These are phyloP conservation scores for Mycena latifolia DNA, from an alignment of 768 basidiomycete species.

Conservation along the genomic window DNA sequence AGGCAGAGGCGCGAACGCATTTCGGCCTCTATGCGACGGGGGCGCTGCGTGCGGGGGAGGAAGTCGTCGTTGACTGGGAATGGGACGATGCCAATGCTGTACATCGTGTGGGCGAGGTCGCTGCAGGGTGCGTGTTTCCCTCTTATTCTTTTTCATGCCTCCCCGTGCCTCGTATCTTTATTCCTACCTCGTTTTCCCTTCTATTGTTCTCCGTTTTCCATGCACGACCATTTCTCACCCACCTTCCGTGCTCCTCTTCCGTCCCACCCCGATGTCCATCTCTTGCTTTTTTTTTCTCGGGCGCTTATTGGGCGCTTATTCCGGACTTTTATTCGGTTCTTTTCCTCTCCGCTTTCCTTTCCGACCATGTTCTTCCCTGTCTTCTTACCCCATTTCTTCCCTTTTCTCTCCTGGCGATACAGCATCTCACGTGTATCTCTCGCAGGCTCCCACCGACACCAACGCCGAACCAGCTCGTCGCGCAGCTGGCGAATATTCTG, in stretches of 20 bases:
- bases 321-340: too few species aligned
- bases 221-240: too few species aligned
- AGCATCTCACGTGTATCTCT: too few species aligned
- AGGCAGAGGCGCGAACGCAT: slow-evolving; percentile 26
- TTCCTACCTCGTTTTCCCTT: not conserved
- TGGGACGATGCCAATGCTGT: slow-evolving; percentile 95
- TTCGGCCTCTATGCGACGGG: slow-evolving; percentile 88
- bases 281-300: too few species aligned
- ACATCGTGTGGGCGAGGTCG: slow-evolving; percentile 62
- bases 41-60: slow-evolving; percentile 83
- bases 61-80: slow-evolving; percentile 94
- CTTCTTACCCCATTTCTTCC: not conserved
- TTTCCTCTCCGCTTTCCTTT: too few species aligned
- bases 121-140: slow-evolving; percentile 75
- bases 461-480: slow-evolving; percentile 42
- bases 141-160: slow-evolving; percentile 34
- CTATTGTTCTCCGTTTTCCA: not conserved
- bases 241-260: too few species aligned
- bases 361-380: too few species aligned
- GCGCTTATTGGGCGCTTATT: too few species aligned
- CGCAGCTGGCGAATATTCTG: slow-evolving; percentile 76
- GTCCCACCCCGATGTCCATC: too few species aligned
- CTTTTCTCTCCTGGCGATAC: not conserved
- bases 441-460: not conserved
- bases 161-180: not conserved